Evolutionary conservation across 2,329 filamentous ascomycete genomes (phyloP), one percentile per base, ranked within the genome.

Genomic region (Eurotiales sp.): DNA sequence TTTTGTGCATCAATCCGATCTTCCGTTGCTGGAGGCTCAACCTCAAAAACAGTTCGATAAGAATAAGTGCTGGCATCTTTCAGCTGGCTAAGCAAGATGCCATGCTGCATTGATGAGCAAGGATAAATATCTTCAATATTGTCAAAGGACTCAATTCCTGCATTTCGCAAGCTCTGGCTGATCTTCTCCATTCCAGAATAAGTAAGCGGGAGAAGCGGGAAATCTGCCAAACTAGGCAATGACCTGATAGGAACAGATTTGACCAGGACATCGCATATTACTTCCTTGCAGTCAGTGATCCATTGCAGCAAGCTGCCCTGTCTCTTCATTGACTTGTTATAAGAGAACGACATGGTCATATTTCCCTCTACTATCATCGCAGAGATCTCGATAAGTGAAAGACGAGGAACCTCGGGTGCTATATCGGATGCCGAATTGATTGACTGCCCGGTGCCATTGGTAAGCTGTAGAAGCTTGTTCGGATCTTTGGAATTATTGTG

Each of bases 111-210:
- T 7, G 62, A 56, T 37, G 59, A 62, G 21, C 54, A 58, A 21
- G 59, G 57, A 37, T 60, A 64, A 11, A 56, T 48, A 19, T 62
- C 56, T 25, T 61, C 54, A n/a, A 64, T 41, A 8, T 63, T 51
- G 14, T 57, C 55, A 7, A 54, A 50, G 25, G 52, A 56, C 5
- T 30, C 25, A 12, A 53, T 51, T 21, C 50, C 53, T 3, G 22
- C 36, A 12, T 46, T 47, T 11, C 27, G 34, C 19, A 55, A 41
- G 10, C 46, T 52, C 25, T 50, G 22, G 12, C 12, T 29, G 10
- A 55, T 29, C 17, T 51, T 43, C 12, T 51, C 42, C 8, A 55
- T 45, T 8, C 49, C 50, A 5, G 50, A 29, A 37, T 52, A 55
- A 10, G 46, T 36, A 15, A 52, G 25, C 8, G 54, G 50, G 14